Conservation (phyloP, 768 basidiomycete genomes). For the Ephemerocybe angulata region DNA sequence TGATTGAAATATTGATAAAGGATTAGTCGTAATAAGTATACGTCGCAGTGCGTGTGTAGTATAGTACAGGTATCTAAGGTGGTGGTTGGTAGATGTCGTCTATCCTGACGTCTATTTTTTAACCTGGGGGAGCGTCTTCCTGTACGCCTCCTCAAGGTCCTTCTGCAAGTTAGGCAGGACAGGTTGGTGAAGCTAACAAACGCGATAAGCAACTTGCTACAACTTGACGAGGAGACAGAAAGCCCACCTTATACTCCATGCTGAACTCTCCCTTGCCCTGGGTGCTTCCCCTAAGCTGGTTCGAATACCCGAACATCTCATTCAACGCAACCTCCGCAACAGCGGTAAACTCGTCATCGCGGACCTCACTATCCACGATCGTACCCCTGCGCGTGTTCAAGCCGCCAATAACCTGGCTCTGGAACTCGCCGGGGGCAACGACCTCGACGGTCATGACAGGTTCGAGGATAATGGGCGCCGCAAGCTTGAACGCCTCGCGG, state of each 20-base stretch:
- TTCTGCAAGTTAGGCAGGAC: slow-evolving; percentile 84
- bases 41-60: neutral
- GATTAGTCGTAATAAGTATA: neutral
- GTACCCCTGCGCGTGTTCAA: slow-evolving; percentile 90
- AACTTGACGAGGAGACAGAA: slow-evolving; percentile 2
- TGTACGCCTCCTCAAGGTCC: slow-evolving; percentile 84
- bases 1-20: too few species aligned
- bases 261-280: slow-evolving; percentile 94
- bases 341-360: slow-evolving; percentile 94
- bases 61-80: neutral
- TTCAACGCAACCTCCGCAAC: slow-evolving; percentile 90
- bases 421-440: slow-evolving; percentile 94
- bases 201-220: slow-evolving; percentile 8
- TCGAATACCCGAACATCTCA: slow-evolving; percentile 98
- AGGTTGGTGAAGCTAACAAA: slow-evolving; percentile 64
- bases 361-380: slow-evolving; percentile 92
- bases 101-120: slow-evolving; percentile 55
- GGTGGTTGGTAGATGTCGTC: neutral
- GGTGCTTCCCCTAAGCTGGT: slow-evolving; percentile 86
- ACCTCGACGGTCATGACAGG: slow-evolving; percentile 99
- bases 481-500: slow-evolving; percentile 79
- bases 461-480: slow-evolving; percentile 81
- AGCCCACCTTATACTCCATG: slow-evolving; percentile 71
- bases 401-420: slow-evolving; percentile 91
- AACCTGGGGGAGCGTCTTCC: slow-evolving; percentile 64